These are phyloP conservation scores for Cryomyces minteri DNA, from an alignment of 495 filamentous ascomycete genomes.

Conservation along the genomic window DNA sequence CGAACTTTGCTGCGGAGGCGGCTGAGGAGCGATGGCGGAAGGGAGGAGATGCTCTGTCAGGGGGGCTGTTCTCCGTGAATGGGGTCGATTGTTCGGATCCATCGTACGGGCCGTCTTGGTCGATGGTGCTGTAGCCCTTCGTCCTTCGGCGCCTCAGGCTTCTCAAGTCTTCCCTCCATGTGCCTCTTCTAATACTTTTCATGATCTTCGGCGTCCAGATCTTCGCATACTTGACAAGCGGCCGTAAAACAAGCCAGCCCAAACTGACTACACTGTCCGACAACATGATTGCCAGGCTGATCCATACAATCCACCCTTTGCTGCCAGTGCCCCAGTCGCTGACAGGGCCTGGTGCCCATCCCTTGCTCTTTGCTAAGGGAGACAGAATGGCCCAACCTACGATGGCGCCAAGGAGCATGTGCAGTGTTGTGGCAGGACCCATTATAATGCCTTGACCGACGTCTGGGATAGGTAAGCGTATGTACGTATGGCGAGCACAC, in stretches of 20 bases:
- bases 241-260: constrained; percentile 54
- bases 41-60: not conserved
- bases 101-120: no score
- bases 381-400: constrained; percentile 86
- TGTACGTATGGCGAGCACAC: no score
- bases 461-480: constrained; percentile 25
- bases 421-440: constrained; percentile 75
- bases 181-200: constrained; percentile 12
- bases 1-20: not conserved
- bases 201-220: constrained; percentile 13
- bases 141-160: constrained; percentile 6
- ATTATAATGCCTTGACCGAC: constrained; percentile 80
- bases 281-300: constrained; percentile 90
- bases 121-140: constrained; percentile 12
- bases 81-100: constrained; percentile 2
- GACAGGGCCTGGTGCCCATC: constrained; percentile 80
- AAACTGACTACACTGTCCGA: constrained; percentile 81
- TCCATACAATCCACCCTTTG: constrained; percentile 98
- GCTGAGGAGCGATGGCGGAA: constrained; percentile 3
- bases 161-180: constrained; percentile 9
- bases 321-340: constrained; percentile 76
- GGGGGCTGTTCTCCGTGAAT: not conserved
- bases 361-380: constrained; percentile 63
- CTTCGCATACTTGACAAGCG: constrained; percentile 29
- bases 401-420: constrained; percentile 86